Evolutionary conservation across 2,329 filamentous ascomycete genomes (phyloP).

Genomic region (Cladorrhinum sp.): DNA sequence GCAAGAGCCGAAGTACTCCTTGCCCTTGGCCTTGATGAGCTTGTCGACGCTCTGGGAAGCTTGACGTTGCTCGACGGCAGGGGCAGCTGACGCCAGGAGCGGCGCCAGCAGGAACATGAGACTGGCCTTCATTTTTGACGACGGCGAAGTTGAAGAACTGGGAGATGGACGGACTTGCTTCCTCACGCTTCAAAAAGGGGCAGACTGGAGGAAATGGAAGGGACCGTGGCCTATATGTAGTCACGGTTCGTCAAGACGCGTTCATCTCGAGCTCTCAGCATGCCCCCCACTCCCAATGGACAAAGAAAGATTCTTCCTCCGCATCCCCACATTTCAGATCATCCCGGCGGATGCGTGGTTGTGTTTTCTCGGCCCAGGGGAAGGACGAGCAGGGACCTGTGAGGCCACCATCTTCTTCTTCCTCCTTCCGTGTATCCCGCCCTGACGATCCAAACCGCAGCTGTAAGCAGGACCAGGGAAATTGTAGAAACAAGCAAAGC

Average conservation of each 20-base stretch:
- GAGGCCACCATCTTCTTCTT: neutral
- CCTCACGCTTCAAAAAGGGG: neutral
- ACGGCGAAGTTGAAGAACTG: neutral
- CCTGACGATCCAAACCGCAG: neutral
- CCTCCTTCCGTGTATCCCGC: neutral
- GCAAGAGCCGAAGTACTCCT: constrained; percentile 61
- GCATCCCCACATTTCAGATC: neutral
- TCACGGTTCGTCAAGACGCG: neutral
- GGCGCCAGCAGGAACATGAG: constrained; percentile 38
- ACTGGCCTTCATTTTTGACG: constrained; percentile 30
- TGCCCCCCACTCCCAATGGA: neutral
- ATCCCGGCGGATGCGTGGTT: neutral
- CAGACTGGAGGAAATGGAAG: neutral
- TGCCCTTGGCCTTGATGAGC: constrained; percentile 59
- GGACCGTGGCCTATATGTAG: neutral
- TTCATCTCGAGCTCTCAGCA: neutral
- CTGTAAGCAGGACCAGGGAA: neutral
- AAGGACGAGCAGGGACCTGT: neutral
- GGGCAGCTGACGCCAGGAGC: constrained; percentile 36
- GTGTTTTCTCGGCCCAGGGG: neutral
- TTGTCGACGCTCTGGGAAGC: constrained; percentile 49
- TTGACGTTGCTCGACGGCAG: constrained; percentile 36
- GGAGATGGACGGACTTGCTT: neutral
- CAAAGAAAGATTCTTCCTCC: neutral
- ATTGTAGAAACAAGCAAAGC: neutral